phyloP scores from a whole-genome alignment of 192 early-diverging fungal genomes.

The Rhizophagus prolifer region DNA sequence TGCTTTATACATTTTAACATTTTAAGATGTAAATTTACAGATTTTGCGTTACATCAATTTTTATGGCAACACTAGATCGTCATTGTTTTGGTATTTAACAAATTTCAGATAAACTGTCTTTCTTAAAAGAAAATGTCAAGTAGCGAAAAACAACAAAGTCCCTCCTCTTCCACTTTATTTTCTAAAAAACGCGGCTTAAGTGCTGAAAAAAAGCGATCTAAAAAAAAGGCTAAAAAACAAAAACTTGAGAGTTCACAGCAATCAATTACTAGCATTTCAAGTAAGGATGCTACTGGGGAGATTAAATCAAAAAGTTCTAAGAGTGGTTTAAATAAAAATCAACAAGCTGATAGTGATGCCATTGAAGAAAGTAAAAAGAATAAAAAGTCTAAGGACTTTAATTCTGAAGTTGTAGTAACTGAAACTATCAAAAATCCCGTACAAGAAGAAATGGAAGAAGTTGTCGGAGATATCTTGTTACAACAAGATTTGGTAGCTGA shows the following conservation, averaged over 20 bases:
- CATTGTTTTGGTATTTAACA: background rate
- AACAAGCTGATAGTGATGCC: background rate
- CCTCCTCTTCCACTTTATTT: background rate
- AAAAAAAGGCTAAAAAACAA: background rate
- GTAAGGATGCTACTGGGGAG: background rate
- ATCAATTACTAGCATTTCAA: background rate
- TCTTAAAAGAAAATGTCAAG: background rate
- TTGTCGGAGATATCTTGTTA: background rate
- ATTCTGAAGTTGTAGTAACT: background rate
- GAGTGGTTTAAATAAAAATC: background rate
- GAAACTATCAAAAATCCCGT: background rate
- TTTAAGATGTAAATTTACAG: background rate
- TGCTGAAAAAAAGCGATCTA: background rate
- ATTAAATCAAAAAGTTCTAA: background rate
- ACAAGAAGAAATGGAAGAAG: background rate
- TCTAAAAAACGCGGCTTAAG: background rate
- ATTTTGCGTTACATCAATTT: too few relatives aligned
- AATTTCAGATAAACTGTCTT: background rate
- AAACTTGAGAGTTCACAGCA: background rate
- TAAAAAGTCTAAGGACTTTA: background rate
- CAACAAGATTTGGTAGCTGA: background rate
- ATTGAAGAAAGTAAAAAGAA: background rate
- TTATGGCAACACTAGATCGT: background rate
- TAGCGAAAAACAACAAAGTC: background rate
- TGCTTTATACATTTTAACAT: background rate